Percentiles rank a stretch among this genome's conserved stretches.
phyloP scores from a whole-genome alignment of 768 basidiomycete genomes.

The Boletellus emodensis region DNA sequence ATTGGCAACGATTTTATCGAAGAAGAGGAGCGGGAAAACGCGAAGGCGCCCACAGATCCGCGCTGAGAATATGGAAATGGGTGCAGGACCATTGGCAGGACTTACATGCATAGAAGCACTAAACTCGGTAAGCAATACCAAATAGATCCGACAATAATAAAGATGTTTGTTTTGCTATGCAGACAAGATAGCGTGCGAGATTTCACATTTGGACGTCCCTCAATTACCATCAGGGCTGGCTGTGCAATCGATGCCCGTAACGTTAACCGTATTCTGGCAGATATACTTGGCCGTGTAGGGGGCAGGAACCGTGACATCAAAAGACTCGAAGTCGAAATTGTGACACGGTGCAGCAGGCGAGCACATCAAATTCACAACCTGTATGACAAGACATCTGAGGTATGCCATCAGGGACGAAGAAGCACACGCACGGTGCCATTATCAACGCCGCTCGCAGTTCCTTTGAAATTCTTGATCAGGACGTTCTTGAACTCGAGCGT shows the following conservation, averaged over 20 bases:
- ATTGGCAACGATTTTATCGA: constrained; percentile 70
- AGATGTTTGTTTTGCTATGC: too few relatives aligned
- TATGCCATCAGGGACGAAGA: background rate
- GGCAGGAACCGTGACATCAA: background rate
- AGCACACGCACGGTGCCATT: background rate
- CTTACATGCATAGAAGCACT: constrained; percentile 6
- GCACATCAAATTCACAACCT: background rate
- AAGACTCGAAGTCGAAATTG: background rate
- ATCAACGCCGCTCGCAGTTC: background rate
- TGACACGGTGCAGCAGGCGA: background rate
- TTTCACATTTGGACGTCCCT: too few relatives aligned
- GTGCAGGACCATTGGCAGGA: constrained; percentile 13
- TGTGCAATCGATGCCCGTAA: background rate
- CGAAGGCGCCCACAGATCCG: constrained; percentile 46
- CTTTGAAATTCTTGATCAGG: background rate
- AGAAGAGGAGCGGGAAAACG: constrained; percentile 46
- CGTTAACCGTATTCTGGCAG: background rate
- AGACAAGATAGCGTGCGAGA: too few relatives aligned
- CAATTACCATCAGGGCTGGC: background rate
- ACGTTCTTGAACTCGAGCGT: background rate
- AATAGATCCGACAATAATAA: too few relatives aligned
- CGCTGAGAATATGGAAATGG: constrained; percentile 29
- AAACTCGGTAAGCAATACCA: background rate
- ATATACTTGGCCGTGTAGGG: background rate
- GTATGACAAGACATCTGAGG: background rate